phyloP scores from a whole-genome alignment of 176 grass and related monocot species.

The Lolium rigidum region DNA sequence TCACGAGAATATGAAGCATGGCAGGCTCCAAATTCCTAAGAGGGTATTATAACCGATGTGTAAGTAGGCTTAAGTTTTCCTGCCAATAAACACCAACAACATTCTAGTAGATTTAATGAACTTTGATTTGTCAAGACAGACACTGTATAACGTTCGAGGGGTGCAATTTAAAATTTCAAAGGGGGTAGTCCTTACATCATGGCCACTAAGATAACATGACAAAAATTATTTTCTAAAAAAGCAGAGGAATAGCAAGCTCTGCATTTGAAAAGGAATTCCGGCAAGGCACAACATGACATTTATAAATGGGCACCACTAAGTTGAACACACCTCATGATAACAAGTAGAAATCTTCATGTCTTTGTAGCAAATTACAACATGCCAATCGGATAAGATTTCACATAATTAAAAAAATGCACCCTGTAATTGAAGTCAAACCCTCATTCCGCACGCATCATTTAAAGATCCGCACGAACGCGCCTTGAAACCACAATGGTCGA shows the following conservation, averaged over 20 bases:
- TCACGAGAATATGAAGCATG: background rate
- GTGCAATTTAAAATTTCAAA: background rate
- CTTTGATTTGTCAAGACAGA: background rate
- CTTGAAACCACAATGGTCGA: too few relatives aligned
- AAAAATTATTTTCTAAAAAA: background rate
- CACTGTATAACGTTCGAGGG: background rate
- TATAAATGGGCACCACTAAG: background rate
- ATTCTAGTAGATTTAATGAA: constrained; percentile 5
- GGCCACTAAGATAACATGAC: constrained; percentile 34
- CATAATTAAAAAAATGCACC: background rate
- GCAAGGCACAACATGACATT: background rate
- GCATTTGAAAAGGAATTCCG: background rate
- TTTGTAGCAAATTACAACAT: background rate
- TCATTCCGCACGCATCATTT: constrained; percentile 4
- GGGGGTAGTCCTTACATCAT: constrained; percentile 31
- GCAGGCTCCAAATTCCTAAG: background rate
- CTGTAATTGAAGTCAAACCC: constrained; percentile 11
- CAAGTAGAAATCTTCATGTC: background rate
- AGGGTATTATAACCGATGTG: background rate
- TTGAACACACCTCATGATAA: constrained; percentile 9
- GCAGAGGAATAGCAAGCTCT: background rate
- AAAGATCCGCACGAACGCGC: constrained; percentile 40
- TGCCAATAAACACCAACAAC: constrained; percentile 7
- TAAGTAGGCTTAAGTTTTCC: background rate
- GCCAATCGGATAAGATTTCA: constrained; percentile 25